phyloP scores from a whole-genome alignment of 2,329 filamentous ascomycete species.

The Arthrinium phaeospermum region DNA sequence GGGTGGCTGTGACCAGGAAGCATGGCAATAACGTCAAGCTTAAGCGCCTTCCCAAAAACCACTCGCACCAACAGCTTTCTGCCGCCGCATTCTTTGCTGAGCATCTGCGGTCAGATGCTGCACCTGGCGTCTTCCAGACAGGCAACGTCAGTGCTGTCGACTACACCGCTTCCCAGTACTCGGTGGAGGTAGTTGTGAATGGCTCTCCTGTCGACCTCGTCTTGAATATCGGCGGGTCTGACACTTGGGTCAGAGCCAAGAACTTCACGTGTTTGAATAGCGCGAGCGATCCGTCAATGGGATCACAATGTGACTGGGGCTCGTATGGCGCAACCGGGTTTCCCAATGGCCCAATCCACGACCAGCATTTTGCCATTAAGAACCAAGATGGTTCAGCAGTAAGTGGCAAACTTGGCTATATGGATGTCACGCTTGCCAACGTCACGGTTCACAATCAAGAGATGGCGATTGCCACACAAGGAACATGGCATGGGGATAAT shows the following conservation, averaged over 20 bases:
- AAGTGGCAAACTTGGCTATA: conserved; percentile 52
- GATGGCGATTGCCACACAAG: conserved; percentile 54
- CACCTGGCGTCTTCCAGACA: conserved; percentile 29
- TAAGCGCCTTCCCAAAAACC: conserved; percentile 21
- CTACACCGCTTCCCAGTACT: conserved; percentile 40
- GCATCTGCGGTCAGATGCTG: conserved; percentile 34
- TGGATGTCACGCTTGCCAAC: conserved; percentile 53
- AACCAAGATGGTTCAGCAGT: conserved; percentile 57
- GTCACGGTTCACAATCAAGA: conserved; percentile 52
- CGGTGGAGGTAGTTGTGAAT: conserved; percentile 35
- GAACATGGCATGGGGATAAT: conserved; percentile 59
- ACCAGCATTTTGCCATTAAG: conserved; percentile 51
- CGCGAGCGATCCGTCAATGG: conserved; percentile 36
- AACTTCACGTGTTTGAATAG: conserved; percentile 50
- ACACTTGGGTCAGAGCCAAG: conserved; percentile 53
- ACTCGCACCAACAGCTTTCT: conserved; percentile 26
- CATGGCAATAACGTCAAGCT: neutral
- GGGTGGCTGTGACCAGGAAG: neutral
- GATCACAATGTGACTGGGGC: conserved; percentile 48
- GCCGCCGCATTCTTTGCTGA: conserved; percentile 36
- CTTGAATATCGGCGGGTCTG: conserved; percentile 57
- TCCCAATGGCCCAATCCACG: conserved; percentile 43
- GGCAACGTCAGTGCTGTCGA: conserved; percentile 42
- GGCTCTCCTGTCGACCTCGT: conserved; percentile 39
- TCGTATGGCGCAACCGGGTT: conserved; percentile 46